A percentile compares a stretch with the other conserved stretches of the same genome.
Evolutionary conservation across 106 monocot species (phyloP).

Genomic region (Iris macrosiphon): DNA sequence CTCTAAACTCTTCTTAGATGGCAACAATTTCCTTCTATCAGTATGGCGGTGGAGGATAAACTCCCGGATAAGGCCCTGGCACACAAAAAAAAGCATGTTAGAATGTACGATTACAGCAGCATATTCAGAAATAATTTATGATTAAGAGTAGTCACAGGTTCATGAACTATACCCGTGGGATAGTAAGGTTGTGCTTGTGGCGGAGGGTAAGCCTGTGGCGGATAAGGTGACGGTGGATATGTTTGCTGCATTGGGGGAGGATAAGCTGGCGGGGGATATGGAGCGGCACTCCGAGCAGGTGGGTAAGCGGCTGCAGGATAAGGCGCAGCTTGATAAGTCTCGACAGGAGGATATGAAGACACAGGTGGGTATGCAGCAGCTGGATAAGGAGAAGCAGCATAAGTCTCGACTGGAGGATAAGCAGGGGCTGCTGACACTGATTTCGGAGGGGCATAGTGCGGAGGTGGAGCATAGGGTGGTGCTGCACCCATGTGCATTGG

Average conservation of each 20-base stretch:
- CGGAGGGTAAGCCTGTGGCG: constrained; percentile 40
- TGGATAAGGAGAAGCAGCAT: neutral
- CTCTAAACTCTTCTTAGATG: no score
- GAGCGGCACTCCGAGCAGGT: constrained; percentile 1
- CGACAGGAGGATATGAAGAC: neutral
- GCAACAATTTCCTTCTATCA: constrained; percentile 9
- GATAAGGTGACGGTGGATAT: constrained; percentile 21
- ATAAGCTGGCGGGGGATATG: constrained; percentile 7
- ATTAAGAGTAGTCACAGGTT: neutral
- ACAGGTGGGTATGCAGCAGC: constrained; percentile 13
- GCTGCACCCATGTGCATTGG: constrained; percentile 9
- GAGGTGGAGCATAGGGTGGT: constrained; percentile 5
- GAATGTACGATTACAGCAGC: neutral
- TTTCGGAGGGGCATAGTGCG: neutral
- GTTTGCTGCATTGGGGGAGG: constrained; percentile 11
- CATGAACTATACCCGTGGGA: constrained; percentile 28
- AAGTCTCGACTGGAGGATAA: constrained; percentile 2
- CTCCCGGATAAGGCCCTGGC: constrained; percentile 37
- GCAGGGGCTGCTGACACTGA: neutral
- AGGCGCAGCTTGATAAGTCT: neutral
- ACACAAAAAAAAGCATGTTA: neutral
- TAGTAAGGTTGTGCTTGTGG: constrained; percentile 24
- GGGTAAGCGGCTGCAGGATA: constrained; percentile 11
- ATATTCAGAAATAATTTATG: neutral
- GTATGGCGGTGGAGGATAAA: constrained; percentile 51